Base-by-base conservation (phyloP, 1,284 basidiomycete species). In the Gastroboletus turbinatus region DNA sequence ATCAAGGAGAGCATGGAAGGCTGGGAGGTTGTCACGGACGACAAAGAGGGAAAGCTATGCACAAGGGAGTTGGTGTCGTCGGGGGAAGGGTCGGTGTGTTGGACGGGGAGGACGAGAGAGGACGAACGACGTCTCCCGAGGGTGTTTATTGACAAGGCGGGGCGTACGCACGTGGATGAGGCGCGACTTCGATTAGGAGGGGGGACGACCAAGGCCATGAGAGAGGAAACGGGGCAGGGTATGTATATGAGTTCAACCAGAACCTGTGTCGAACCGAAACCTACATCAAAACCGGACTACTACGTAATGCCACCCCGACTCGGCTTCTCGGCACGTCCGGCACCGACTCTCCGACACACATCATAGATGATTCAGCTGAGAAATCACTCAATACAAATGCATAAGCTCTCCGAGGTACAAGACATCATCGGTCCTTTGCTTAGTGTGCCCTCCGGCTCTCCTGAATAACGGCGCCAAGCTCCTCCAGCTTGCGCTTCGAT, bases 401-500 rank as follows among this genome's bases (percentile, higher is more conserved):
- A 32, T 50, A 32, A 32, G 44, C 48, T 2, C 6, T 7, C 2
- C 5, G 27, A 11, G 1, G 14, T 29, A 44, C 25, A 29, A n/a
- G 17, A 27, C 29, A 19, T 19, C 13, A n/a, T n/a, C 19, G 14
- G 6, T 14, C 32, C 7, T 16, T 6, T n/a, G 21, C 19, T 17
- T 19, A 90, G 76, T 90, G 89, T 48, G 78, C 80, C 76, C 91
- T 81, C 79, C 91, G 87, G 80, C 87, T 89, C 82, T 93, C 91
- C 81, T 94, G 91, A 79, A 98, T 96, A 74, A 97, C 85, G 59
- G 71, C 84, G 63, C 88, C 82, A 68, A 98, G 86, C 80, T 98
- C 96, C 78, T 98, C 95, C 73, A 97, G 78, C 85, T 98, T 98
- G 81, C 93, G 88, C 82, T 98, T 98, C 67, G 95, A 96, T 72